A percentile compares a stretch with the other conserved stretches of the same genome.
Evolutionary conservation across 352 stramenopile species (phyloP).

Genomic region (Bremia lactucae): DNA sequence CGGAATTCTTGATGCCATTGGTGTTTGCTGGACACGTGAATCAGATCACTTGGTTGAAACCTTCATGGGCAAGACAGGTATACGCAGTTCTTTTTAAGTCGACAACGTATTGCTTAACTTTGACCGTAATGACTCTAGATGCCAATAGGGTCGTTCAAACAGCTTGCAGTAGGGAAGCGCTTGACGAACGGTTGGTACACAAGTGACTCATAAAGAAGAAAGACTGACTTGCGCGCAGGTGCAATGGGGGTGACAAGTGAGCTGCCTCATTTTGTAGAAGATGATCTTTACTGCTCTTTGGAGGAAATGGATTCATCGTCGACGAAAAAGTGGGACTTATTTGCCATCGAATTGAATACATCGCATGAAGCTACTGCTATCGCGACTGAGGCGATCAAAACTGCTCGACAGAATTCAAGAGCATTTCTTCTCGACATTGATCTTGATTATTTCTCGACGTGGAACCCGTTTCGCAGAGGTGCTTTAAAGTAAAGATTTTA

Average conservation of each 20-base stretch:
- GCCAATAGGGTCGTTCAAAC: slow-evolving; percentile 19
- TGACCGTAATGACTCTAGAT: slow-evolving; percentile 17
- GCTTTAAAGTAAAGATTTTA: not conserved
- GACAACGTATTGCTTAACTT: not conserved
- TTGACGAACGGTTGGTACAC: slow-evolving; percentile 17
- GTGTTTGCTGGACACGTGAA: slow-evolving; percentile 71
- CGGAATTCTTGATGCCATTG: slow-evolving; percentile 76
- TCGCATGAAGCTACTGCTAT: slow-evolving; percentile 1
- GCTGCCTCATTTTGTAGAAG: slow-evolving; percentile 61
- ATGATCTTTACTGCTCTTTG: slow-evolving; percentile 39
- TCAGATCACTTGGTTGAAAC: slow-evolving; percentile 72
- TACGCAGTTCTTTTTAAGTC: not conserved
- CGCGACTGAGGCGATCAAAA: slow-evolving; percentile 9
- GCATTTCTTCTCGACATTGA: slow-evolving; percentile 75
- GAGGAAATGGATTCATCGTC: slow-evolving; percentile 20
- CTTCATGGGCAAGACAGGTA: slow-evolving; percentile 69
- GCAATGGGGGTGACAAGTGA: slow-evolving; percentile 44
- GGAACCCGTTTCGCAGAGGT: slow-evolving; percentile 76
- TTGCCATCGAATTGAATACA: slow-evolving; percentile 19
- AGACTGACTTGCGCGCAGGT: slow-evolving; percentile 4
- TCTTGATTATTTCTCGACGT: slow-evolving; percentile 86
- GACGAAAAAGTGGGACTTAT: slow-evolving; percentile 29
- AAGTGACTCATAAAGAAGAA: not conserved
- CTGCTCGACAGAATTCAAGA: slow-evolving; percentile 17
- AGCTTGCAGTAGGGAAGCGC: slow-evolving; percentile 33